Conservation (phyloP, 768 basidiomycete species). For the Cystofilobasidium capitatum region DNA sequence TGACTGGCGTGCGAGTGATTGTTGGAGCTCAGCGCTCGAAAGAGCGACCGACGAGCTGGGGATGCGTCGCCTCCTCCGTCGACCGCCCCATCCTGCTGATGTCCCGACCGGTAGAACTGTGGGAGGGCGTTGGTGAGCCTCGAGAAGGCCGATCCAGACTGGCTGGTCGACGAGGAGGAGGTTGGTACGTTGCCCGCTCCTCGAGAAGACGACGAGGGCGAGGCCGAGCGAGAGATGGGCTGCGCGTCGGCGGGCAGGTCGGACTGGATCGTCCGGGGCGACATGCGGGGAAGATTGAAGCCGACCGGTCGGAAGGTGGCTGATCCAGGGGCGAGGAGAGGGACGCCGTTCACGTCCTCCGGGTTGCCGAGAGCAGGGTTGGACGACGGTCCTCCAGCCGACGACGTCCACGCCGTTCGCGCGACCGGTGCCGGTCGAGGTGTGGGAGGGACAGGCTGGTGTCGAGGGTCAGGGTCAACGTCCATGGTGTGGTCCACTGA, state of each 20-base stretch:
- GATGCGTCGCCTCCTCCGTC: neutral
- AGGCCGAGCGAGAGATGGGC: neutral
- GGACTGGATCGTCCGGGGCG: neutral
- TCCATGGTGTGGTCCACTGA: slow-evolving; percentile 13
- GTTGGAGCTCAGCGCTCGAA: neutral
- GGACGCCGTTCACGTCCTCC: slow-evolving; percentile 3
- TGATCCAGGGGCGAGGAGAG: neutral
- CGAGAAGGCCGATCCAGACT: slow-evolving; percentile 1
- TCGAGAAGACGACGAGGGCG: neutral
- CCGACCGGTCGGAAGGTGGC: neutral
- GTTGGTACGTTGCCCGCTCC: neutral
- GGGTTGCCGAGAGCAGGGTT: slow-evolving; percentile 4
- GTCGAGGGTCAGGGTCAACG: slow-evolving; percentile 8
- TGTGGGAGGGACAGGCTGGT: neutral
- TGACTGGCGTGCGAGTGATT: neutral
- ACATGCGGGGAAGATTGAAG: neutral
- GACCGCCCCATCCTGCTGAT: neutral
- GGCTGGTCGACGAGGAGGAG: neutral
- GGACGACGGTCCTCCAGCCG: neutral
- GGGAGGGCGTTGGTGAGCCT: neutral
- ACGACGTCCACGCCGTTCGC: neutral
- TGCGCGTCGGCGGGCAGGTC: too few species aligned
- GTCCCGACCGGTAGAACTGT: neutral
- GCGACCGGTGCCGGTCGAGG: neutral
- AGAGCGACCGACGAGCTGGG: neutral